Evolutionary conservation across 2,329 filamentous ascomycete species (phyloP).

Genomic region (Fusarium coicis): DNA sequence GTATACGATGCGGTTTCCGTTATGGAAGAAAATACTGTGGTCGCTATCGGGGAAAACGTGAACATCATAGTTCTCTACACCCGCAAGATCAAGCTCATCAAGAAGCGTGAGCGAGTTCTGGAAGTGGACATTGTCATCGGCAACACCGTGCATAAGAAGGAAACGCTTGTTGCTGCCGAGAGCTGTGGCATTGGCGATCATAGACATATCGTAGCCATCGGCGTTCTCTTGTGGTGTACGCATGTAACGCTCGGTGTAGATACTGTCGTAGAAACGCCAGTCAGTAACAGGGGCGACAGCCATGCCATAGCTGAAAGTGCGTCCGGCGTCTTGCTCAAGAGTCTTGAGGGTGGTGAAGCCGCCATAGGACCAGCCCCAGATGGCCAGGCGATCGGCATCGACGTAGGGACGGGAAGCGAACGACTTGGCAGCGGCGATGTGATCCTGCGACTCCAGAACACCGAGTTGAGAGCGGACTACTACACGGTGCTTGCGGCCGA

Average conservation of each 20-base stretch:
- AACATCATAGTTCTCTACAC: conserved; percentile 93
- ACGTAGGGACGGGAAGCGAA: conserved; percentile 87
- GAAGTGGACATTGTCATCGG: conserved; percentile 97
- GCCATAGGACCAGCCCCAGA: conserved; percentile 99
- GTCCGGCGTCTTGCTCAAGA: conserved; percentile 87
- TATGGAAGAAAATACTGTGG: conserved; percentile 94
- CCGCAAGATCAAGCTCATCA: conserved; percentile 83
- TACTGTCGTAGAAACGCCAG: conserved; percentile 93
- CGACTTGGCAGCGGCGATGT: conserved; percentile 88
- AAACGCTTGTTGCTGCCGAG: conserved; percentile 84
- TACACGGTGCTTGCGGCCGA: conserved; percentile 85
- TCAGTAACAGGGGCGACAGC: conserved; percentile 98
- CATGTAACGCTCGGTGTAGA: conserved; percentile 98
- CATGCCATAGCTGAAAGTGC: conserved; percentile 96
- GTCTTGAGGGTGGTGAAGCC: conserved; percentile 96
- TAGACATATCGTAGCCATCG: conserved; percentile 78
- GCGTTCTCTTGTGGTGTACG: conserved; percentile 87
- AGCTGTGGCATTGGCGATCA: conserved; percentile 78
- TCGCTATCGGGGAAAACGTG: conserved; percentile 97
- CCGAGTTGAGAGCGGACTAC: conserved; percentile 86
- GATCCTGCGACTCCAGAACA: conserved; percentile 85
- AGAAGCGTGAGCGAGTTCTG: conserved; percentile 91
- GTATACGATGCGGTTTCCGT: conserved; percentile 90
- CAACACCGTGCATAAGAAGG: conserved; percentile 94
- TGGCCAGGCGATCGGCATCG: conserved; percentile 83